phyloP scores from a whole-genome alignment of 108 stramenopile genomes.

The Nannochloropsis granulata region DNA sequence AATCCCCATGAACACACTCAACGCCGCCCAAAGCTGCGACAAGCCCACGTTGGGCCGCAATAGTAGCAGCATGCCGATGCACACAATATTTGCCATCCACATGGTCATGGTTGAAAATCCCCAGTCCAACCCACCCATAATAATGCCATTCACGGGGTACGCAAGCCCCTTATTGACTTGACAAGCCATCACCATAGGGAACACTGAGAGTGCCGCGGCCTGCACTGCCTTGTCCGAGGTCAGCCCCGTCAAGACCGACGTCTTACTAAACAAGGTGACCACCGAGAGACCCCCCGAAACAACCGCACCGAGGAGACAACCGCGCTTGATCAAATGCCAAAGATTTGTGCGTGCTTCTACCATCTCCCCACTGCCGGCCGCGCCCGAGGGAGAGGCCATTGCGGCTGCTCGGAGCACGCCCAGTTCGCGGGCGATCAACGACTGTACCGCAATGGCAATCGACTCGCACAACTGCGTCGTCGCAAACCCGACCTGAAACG shows the following conservation, averaged over 20 bases:
- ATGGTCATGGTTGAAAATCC: slow-evolving; percentile 62
- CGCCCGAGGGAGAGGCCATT: slow-evolving; percentile 13
- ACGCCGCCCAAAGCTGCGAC: neutral
- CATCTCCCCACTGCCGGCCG: neutral
- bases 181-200: slow-evolving; percentile 38
- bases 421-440: slow-evolving; percentile 62
- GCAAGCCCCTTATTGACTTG: slow-evolving; percentile 72
- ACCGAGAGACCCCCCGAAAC: neutral
- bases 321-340: slow-evolving; percentile 58
- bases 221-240: slow-evolving; percentile 58
- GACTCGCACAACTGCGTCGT: slow-evolving; percentile 83
- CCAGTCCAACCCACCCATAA: slow-evolving; percentile 90
- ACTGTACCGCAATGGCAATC: slow-evolving; percentile 61
- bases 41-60: neutral
- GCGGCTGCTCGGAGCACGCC: slow-evolving; percentile 9
- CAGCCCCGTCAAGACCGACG: slow-evolving; percentile 52
- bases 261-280: slow-evolving; percentile 36
- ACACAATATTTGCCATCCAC: slow-evolving; percentile 45
- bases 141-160: slow-evolving; percentile 75
- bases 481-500: slow-evolving; percentile 78
- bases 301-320: slow-evolving; percentile 21
- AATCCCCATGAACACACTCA: neutral
- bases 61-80: neutral
- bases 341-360: slow-evolving; percentile 24
- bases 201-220: slow-evolving; percentile 49